phyloP scores from a whole-genome alignment of 2,329 filamentous ascomycete species.

The Neophaeococcomyces mojaviensis region DNA sequence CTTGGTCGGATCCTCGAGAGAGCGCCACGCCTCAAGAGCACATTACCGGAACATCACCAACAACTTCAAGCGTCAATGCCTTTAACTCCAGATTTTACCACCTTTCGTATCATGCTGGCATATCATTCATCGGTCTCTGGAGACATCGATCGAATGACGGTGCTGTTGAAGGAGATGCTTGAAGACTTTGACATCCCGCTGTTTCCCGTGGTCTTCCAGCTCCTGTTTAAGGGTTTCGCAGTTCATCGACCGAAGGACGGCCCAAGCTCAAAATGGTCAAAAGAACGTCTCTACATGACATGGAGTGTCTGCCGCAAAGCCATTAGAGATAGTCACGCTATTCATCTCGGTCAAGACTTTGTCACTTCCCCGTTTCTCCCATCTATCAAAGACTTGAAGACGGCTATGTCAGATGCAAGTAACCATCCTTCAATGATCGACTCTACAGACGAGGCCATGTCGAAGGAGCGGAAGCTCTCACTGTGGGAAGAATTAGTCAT shows the following conservation, averaged over 20 bases:
- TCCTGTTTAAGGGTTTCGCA: slow-evolving; percentile 75
- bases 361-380: slow-evolving; percentile 9
- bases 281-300: slow-evolving; percentile 58
- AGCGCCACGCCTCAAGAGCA: slow-evolving; percentile 35
- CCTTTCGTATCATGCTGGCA: slow-evolving; percentile 71
- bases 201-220: slow-evolving; percentile 69
- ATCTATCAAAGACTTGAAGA: slow-evolving; percentile 13
- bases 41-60: slow-evolving; percentile 50
- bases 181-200: slow-evolving; percentile 58
- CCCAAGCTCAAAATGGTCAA: slow-evolving; percentile 63
- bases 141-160: slow-evolving; percentile 61
- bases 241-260: slow-evolving; percentile 55
- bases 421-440: not conserved
- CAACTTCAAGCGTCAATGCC: slow-evolving; percentile 58
- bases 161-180: slow-evolving; percentile 72
- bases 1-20: slow-evolving; percentile 43
- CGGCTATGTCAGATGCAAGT: slow-evolving; percentile 4
- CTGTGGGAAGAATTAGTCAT: slow-evolving; percentile 22
- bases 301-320: slow-evolving; percentile 56
- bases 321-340: slow-evolving; percentile 19
- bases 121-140: slow-evolving; percentile 64
- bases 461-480: slow-evolving; percentile 14
- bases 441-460: not conserved
- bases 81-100: slow-evolving; percentile 66
- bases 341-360: not conserved